Percentiles rank a stretch among this genome's conserved stretches.
phyloP scores from a whole-genome alignment of 169 alveolate species.

The Plasmodium cynomolgi region DNA sequence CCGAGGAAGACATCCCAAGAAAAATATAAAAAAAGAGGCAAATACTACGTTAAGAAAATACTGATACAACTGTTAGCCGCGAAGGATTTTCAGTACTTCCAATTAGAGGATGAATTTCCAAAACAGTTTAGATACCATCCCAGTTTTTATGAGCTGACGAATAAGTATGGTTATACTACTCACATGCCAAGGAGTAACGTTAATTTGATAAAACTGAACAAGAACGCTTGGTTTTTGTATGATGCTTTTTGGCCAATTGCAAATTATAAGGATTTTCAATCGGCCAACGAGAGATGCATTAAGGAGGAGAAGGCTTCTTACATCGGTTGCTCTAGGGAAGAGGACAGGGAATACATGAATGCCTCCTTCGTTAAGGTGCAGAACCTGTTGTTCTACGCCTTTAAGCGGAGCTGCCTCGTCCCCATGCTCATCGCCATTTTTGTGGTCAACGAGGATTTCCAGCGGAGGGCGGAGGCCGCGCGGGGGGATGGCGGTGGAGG shows the following conservation, averaged over 20 bases:
- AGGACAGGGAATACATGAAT: conserved; percentile 45
- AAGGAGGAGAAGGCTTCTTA: conserved; percentile 59
- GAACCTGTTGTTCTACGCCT: conserved; percentile 15
- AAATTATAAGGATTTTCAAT: conserved; percentile 38
- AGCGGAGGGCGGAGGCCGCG: neutral
- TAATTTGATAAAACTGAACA: conserved; percentile 39
- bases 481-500: neutral
- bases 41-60: conserved; percentile 35
- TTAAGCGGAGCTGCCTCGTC: conserved; percentile 55
- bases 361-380: conserved; percentile 30
- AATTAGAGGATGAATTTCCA: conserved; percentile 46
- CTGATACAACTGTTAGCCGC: conserved; percentile 58
- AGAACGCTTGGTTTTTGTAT: conserved; percentile 48
- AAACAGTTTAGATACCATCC: conserved; percentile 63
- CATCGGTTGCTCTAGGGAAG: conserved; percentile 52
- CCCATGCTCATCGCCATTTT: conserved; percentile 13
- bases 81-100: conserved; percentile 58
- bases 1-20: conserved; percentile 49
- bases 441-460: conserved; percentile 34
- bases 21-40: conserved; percentile 56
- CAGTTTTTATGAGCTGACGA: conserved; percentile 24
- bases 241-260: conserved; percentile 70
- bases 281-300: conserved; percentile 55
- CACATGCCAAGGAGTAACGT: conserved; percentile 53
- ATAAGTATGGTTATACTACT: conserved; percentile 40